Evolutionary conservation across 1,284 basidiomycete species (phyloP), one percentile per base, ranked within the genome.

Genomic region (Tremellales sp.): DNA sequence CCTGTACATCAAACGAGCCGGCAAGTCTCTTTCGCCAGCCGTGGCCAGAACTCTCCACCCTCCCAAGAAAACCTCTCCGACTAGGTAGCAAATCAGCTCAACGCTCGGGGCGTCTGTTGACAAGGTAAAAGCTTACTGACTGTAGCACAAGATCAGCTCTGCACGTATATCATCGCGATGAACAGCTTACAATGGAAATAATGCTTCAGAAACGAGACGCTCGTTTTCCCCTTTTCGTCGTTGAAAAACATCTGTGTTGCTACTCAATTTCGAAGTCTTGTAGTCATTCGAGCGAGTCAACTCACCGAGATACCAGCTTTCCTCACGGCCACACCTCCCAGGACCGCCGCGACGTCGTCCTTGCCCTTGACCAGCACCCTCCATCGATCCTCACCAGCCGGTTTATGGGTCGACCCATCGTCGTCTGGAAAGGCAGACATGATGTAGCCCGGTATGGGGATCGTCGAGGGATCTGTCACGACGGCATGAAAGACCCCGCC

Each of bases 401-500:
- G 42, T 12, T 8, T 24, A 18, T 54, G 55, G 14, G 42, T 28
- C 12, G 42, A 39, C 7, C 24, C 39, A 22, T 47, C 44, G 14
- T 51, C 51, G 8, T 47, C 35, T 9, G 51, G 51, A 24, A 41
- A 33, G n/a, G 40, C 46, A 16, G 45, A 37, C 28, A 56, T 50
- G 13, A 55, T 50, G 31, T 19, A 50, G 5, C 46, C 48, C 4
- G 37, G 43, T 21, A 51, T 50, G 1, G 68, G 71, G 24, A 70
- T 48, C 1, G 45, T 33, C 9, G 45, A 35, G 10, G 68, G 60
- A 27, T 63, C 47, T 16, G 61, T 51, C 4, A 63, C 57, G 39
- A 70, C 53, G 35, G 65, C 63, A 46, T 57, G 49, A 37, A 60
- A 65, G 3, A 63, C 64, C 6, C 60, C 60, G 40, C 69, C 63